These are phyloP conservation scores for Fomitiporia mediterranea DNA, from an alignment of 1,284 basidiomycete species.

Conservation along the genomic window DNA sequence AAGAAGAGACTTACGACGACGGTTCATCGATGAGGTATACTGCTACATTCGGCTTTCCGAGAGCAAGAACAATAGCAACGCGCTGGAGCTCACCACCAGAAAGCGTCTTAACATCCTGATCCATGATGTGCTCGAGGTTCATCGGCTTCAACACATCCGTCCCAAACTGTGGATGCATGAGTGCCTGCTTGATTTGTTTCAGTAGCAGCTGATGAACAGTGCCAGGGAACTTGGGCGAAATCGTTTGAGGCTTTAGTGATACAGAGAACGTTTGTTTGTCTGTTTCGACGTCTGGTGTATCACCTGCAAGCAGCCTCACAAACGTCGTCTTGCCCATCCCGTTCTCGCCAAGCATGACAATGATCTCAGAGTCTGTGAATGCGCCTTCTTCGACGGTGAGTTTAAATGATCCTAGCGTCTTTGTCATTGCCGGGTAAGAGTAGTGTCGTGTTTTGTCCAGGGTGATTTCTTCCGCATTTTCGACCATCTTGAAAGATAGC, in stretches of 20 bases:
- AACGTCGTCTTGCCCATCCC: constrained; percentile 98
- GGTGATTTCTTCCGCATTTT: constrained; percentile 85
- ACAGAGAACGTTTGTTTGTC: constrained; percentile 79
- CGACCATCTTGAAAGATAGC: constrained; percentile 92
- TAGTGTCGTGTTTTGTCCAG: constrained; percentile 83
- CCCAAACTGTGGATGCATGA: constrained; percentile 98
- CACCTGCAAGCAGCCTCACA: constrained; percentile 87
- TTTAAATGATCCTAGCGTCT: constrained; percentile 92
- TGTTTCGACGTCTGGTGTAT: constrained; percentile 78
- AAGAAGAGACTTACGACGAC: constrained; percentile 47
- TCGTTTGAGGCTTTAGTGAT: constrained; percentile 94
- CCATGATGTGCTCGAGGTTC: constrained; percentile 88
- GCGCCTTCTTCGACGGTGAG: constrained; percentile 82
- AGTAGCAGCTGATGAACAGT: constrained; percentile 88
- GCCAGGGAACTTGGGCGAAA: constrained; percentile 93
- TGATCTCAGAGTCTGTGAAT: constrained; percentile 96
- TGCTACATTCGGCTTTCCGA: constrained; percentile 77
- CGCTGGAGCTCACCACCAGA: constrained; percentile 96
- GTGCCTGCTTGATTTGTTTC: constrained; percentile 89
- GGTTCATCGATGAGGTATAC: constrained; percentile 90
- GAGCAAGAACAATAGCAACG: constrained; percentile 88
- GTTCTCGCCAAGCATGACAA: constrained; percentile 97
- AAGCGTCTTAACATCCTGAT: constrained; percentile 93
- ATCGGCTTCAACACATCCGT: constrained; percentile 96
- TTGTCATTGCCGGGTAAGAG: constrained; percentile 90